These are phyloP conservation scores for Penicillium maclennaniae DNA, from an alignment of 495 filamentous ascomycete genomes.

Conservation along the genomic window DNA sequence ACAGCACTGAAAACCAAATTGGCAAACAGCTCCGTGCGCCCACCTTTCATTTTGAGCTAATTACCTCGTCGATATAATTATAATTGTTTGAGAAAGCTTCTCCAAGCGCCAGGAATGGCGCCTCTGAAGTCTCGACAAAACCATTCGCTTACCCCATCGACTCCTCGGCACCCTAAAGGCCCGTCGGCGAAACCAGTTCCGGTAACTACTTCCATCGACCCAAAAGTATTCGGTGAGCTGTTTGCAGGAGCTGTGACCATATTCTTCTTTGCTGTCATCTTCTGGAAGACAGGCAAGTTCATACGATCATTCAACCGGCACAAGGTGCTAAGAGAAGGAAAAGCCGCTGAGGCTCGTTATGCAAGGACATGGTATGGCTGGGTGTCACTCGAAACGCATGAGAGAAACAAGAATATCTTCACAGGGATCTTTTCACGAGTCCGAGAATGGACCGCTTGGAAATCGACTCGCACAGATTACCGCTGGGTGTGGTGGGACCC, in stretches of 20 bases:
- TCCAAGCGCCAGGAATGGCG: conserved; percentile 26
- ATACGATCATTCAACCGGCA: conserved; percentile 32
- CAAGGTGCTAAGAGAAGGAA: conserved; percentile 33
- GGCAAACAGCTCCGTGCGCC: neutral
- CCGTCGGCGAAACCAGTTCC: conserved; percentile 9
- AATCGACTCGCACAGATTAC: conserved; percentile 32
- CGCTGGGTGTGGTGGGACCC: conserved; percentile 45
- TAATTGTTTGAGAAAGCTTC: neutral
- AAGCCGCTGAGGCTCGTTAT: conserved; percentile 31
- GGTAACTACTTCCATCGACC: conserved; percentile 23
- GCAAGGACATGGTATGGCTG: conserved; percentile 47
- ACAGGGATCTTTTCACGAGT: conserved; percentile 16
- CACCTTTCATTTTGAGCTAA: neutral
- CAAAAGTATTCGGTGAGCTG: conserved; percentile 30
- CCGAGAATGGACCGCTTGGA: conserved; percentile 32
- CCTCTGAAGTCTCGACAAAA: conserved; percentile 30
- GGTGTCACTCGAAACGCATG: conserved; percentile 32
- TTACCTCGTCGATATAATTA: neutral
- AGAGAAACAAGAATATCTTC: conserved; percentile 27
- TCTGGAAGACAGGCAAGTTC: conserved; percentile 42
- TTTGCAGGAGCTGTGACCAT: conserved; percentile 38
- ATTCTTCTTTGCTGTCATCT: conserved; percentile 36
- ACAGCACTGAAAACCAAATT: neutral
- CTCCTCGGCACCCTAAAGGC: conserved; percentile 20
- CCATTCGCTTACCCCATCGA: conserved; percentile 19